Evolutionary conservation across 2,329 filamentous ascomycete genomes (phyloP).

Genomic region (Phialemonium atrogriseum): DNA sequence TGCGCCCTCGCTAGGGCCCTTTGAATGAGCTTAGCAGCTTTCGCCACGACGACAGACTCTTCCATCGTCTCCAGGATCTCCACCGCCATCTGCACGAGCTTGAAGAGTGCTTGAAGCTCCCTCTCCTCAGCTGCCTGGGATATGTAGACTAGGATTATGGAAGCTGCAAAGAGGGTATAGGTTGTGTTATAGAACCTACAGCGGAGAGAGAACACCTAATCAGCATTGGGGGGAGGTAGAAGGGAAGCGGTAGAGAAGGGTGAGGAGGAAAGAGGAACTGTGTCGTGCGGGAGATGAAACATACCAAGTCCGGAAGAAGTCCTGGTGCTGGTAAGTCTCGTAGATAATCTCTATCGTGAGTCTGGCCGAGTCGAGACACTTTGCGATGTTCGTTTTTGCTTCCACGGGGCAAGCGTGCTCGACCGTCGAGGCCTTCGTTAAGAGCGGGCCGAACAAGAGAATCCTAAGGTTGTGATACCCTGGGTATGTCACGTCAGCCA

Average conservation of each 20-base stretch:
- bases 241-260: too few relatives aligned
- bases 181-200: slow-evolving; percentile 22
- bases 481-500: slow-evolving; percentile 4
- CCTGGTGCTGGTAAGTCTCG: slow-evolving; percentile 18
- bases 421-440: slow-evolving; percentile 11
- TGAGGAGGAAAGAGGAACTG: background rate
- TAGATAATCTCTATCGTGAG: slow-evolving; percentile 20
- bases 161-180: slow-evolving; percentile 20
- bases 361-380: slow-evolving; percentile 17
- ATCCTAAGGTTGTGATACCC: slow-evolving; percentile 19
- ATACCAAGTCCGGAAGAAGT: slow-evolving; percentile 21
- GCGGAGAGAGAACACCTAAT: too few relatives aligned
- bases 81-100: slow-evolving; percentile 1
- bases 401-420: too few relatives aligned
- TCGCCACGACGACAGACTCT: background rate
- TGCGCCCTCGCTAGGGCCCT: background rate
- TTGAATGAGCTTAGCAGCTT: slow-evolving; percentile 1
- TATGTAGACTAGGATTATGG: slow-evolving; percentile 19
- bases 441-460: slow-evolving; percentile 17
- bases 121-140: background rate
- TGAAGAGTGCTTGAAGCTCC: background rate
- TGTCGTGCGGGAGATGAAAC: background rate
- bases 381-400: too few relatives aligned
- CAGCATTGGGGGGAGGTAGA: too few relatives aligned
- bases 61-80: slow-evolving; percentile 3